phyloP scores from a whole-genome alignment of 208 protist genomes.

The Angomonas deanei region DNA sequence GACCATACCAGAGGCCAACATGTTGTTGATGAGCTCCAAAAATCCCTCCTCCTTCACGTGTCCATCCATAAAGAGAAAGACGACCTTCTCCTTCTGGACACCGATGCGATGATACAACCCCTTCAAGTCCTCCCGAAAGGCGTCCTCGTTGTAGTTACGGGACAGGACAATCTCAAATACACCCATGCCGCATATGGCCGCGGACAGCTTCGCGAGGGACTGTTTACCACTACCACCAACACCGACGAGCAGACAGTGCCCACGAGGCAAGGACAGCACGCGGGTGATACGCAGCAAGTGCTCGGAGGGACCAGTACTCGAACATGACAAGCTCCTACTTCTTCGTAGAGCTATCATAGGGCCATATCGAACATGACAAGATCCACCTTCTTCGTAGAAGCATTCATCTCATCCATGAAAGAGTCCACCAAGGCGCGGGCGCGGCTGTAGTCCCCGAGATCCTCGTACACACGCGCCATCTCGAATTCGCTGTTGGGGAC shows the following conservation, averaged over 20 bases:
- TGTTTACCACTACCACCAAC: constrained; percentile 98
- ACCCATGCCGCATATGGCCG: constrained; percentile 91
- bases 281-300: constrained; percentile 96
- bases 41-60: constrained; percentile 98
- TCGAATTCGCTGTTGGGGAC: constrained; percentile 73
- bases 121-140: constrained; percentile 98
- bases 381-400: constrained; percentile 88
- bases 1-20: constrained; percentile 98
- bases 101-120: constrained; percentile 92
- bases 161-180: constrained; percentile 97
- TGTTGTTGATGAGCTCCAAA: constrained; percentile 99
- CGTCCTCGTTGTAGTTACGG: constrained; percentile 95
- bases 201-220: constrained; percentile 93
- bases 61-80: constrained; percentile 98
- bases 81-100: constrained; percentile 88
- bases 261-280: constrained; percentile 94
- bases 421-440: constrained; percentile 86
- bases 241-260: constrained; percentile 97
- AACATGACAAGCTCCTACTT: constrained; percentile 98
- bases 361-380: constrained; percentile 99
- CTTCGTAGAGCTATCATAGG: constrained; percentile 85
- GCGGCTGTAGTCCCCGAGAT: constrained; percentile 83
- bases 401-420: constrained; percentile 95
- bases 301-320: constrained; percentile 97
- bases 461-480: constrained; percentile 89